Evolutionary conservation across 805 yeast genomes (phyloP).

Genomic region (Ogataea methanolica): DNA sequence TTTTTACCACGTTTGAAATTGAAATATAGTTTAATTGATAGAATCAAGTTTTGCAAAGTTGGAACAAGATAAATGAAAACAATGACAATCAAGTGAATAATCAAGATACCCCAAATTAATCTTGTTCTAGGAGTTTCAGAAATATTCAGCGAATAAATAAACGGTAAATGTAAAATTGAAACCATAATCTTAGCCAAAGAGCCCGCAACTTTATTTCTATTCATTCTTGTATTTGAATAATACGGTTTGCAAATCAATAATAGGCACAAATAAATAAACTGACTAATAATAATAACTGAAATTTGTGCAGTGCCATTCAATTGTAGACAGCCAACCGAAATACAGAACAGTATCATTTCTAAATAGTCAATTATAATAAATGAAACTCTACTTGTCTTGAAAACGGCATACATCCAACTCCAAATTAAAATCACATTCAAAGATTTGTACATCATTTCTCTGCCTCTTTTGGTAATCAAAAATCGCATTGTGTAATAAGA

Average conservation of each 20-base stretch:
- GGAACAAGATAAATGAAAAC: slow-evolving; percentile 23
- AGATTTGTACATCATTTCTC: slow-evolving; percentile 40
- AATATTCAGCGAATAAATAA: slow-evolving; percentile 31
- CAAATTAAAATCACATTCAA: slow-evolving; percentile 42
- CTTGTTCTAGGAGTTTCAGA: slow-evolving; percentile 37
- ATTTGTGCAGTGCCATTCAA: slow-evolving; percentile 42
- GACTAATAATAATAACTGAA: slow-evolving; percentile 32
- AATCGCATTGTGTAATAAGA: slow-evolving; percentile 32
- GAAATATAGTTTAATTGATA: slow-evolving; percentile 11
- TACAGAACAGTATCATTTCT: slow-evolving; percentile 31
- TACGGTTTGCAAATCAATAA: slow-evolving; percentile 28
- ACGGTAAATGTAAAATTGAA: slow-evolving; percentile 40
- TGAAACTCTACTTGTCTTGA: slow-evolving; percentile 37
- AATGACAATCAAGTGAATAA: slow-evolving; percentile 32
- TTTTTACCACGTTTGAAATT: slow-evolving; percentile 15
- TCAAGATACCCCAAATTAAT: slow-evolving; percentile 39
- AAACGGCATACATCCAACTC: slow-evolving; percentile 40
- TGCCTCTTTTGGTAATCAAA: slow-evolving; percentile 17
- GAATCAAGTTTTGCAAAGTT: slow-evolving; percentile 27
- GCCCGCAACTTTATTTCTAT: slow-evolving; percentile 29
- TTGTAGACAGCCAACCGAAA: slow-evolving; percentile 43
- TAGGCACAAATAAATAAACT: slow-evolving; percentile 26
- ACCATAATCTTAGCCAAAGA: slow-evolving; percentile 36
- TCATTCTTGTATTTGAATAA: slow-evolving; percentile 30
- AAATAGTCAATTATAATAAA: slow-evolving; percentile 35